Percentiles rank a stretch among this genome's conserved stretches.
phyloP scores from a whole-genome alignment of 2,329 filamentous ascomycete genomes.

The Diaporthe amygdali region DNA sequence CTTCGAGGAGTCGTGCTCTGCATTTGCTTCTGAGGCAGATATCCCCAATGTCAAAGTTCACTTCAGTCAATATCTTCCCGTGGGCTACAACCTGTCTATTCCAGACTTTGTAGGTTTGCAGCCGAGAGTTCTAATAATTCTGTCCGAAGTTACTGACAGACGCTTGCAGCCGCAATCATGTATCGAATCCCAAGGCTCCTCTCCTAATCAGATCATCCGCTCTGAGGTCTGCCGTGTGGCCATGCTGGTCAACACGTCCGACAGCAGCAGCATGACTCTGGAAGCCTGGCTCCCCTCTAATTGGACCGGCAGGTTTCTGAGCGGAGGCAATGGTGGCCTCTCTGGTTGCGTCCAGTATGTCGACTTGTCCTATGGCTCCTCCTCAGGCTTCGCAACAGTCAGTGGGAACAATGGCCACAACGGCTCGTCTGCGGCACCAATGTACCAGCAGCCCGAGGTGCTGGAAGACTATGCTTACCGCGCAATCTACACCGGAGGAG shows the following conservation, averaged over 20 bases:
- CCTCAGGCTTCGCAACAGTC: conserved; percentile 50
- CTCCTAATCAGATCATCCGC: not conserved
- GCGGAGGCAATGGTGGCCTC: conserved; percentile 53
- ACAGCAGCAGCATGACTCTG: conserved; percentile 47
- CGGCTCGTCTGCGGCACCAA: conserved; percentile 39
- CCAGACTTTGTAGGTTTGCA: not conserved
- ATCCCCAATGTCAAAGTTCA: not conserved
- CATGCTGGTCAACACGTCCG: conserved; percentile 34
- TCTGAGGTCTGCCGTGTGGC: conserved; percentile 32
- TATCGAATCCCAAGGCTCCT: not conserved
- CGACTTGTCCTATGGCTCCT: conserved; percentile 50
- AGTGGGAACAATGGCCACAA: conserved; percentile 58
- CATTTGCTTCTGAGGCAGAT: not conserved
- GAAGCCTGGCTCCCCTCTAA: conserved; percentile 53
- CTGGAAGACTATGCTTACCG: conserved; percentile 41
- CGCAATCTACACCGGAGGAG: conserved; percentile 44
- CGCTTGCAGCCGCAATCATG: not conserved
- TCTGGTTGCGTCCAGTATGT: conserved; percentile 53
- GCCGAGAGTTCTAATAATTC: no score
- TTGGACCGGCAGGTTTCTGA: conserved; percentile 51
- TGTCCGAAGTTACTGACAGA: not conserved
- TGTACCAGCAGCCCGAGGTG: conserved; percentile 41
- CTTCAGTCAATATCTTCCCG: not conserved
- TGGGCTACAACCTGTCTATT: not conserved
- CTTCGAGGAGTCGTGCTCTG: not conserved